Conservation (phyloP, 345 rosid genomes). For the Anacardium occidentale region DNA sequence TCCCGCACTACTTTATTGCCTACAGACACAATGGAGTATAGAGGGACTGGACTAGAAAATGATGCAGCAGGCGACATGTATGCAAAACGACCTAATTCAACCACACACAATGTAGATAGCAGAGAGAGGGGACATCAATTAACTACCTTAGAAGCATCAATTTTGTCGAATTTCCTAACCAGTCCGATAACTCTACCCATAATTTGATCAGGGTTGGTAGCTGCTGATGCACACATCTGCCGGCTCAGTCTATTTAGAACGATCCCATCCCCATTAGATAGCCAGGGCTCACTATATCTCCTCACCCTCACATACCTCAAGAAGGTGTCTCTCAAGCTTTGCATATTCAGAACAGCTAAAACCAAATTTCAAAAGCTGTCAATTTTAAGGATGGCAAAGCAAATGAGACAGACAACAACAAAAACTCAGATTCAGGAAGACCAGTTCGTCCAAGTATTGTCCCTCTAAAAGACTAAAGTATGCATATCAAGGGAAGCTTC, state of each 20-base stretch:
- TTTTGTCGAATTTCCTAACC: slow-evolving; percentile 57
- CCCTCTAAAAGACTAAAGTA: neutral
- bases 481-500: neutral
- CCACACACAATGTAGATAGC: neutral
- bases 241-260: slow-evolving; percentile 23
- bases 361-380: slow-evolving; percentile 3
- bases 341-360: slow-evolving; percentile 34
- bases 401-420: neutral
- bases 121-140: neutral
- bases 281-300: slow-evolving; percentile 16
- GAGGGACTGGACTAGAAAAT: neutral
- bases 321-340: slow-evolving; percentile 37
- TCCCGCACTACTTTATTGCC: neutral
- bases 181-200: slow-evolving; percentile 44
- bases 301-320: slow-evolving; percentile 50
- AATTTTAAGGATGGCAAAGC: neutral
- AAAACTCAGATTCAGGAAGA: neutral
- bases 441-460: neutral
- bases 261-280: slow-evolving; percentile 18
- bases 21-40: too few species aligned
- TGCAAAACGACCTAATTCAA: neutral
- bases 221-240: slow-evolving; percentile 33
- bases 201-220: slow-evolving; percentile 34
- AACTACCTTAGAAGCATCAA: slow-evolving; percentile 53
- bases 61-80: neutral